Evolutionary conservation across 1,139 yeast species (phyloP).

Genomic region (Blastobotrys malaysiensis): DNA sequence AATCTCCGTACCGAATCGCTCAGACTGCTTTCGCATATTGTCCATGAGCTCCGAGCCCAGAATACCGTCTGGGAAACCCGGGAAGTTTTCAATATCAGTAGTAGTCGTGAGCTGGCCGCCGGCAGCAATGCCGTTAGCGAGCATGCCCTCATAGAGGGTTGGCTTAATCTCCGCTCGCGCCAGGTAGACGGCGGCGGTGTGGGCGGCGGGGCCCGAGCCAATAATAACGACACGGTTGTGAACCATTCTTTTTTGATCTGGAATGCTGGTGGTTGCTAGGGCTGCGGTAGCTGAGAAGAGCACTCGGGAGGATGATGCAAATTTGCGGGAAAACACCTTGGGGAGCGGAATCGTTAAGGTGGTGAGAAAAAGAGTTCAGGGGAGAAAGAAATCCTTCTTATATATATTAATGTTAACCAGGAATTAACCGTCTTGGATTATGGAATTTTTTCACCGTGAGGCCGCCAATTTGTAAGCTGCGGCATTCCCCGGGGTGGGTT

Average conservation of each 20-base stretch:
- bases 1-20: conserved; percentile 83
- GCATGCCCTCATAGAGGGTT: conserved; percentile 86
- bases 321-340: conserved; percentile 3
- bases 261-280: not conserved
- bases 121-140: conserved; percentile 97
- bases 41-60: conserved; percentile 88
- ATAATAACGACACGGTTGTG: conserved; percentile 88
- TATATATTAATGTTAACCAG: not conserved
- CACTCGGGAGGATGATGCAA: conserved; percentile 7
- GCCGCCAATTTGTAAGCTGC: not conserved
- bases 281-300: not conserved
- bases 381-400: not conserved
- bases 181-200: conserved; percentile 95
- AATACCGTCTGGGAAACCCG: conserved; percentile 96
- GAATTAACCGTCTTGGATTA: not conserved
- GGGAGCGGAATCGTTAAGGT: conserved; percentile 4
- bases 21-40: conserved; percentile 83
- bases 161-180: conserved; percentile 97
- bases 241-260: conserved; percentile 23
- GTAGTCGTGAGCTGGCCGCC: conserved; percentile 99
- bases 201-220: conserved; percentile 99
- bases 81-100: conserved; percentile 91
- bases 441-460: not conserved
- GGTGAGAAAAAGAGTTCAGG: conserved; percentile 1
- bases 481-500: not conserved